Conservation (phyloP, 352 stramenopile species). For the Pythium angustatum region DNA sequence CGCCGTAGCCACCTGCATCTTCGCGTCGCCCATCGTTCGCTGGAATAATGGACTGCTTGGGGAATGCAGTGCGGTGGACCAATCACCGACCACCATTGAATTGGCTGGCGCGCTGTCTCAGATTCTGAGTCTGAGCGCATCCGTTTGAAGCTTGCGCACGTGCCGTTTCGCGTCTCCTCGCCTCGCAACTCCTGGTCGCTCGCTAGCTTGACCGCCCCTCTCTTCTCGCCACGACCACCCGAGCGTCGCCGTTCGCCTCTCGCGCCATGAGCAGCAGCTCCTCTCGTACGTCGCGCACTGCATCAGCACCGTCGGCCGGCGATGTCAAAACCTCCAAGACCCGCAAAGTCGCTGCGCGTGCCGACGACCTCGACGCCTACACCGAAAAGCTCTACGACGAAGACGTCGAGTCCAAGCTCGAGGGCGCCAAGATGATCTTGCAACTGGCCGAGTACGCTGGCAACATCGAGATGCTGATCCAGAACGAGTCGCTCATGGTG, state of each 20-base stretch:
- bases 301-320: slow-evolving; percentile 4
- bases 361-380: slow-evolving; percentile 91
- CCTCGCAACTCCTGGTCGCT: too few species aligned
- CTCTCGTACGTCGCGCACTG: slow-evolving; percentile 22
- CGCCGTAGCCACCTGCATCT: slow-evolving; percentile 7
- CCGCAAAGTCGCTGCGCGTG: slow-evolving; percentile 55
- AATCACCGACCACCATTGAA: slow-evolving; percentile 8
- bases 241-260: background rate
- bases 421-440: slow-evolving; percentile 91
- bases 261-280: slow-evolving; percentile 14
- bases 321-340: slow-evolving; percentile 34
- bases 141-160: background rate
- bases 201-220: too few species aligned
- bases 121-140: slow-evolving; percentile 19
- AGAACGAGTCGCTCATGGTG: slow-evolving; percentile 95
- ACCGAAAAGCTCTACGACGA: slow-evolving; percentile 95
- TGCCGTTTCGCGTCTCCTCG: slow-evolving; percentile 30
- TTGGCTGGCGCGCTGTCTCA: background rate
- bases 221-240: too few species aligned
- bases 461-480: slow-evolving; percentile 92
- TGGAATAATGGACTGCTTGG: too few species aligned
- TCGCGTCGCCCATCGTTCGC: slow-evolving; percentile 17
- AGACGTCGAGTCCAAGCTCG: slow-evolving; percentile 79
- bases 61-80: slow-evolving; percentile 2
- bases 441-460: slow-evolving; percentile 87